A percentile compares a stretch with the other conserved stretches of the same genome.
phyloP scores from a whole-genome alignment of 2,329 filamentous ascomycete genomes.

The Colletotrichum gigasporum region DNA sequence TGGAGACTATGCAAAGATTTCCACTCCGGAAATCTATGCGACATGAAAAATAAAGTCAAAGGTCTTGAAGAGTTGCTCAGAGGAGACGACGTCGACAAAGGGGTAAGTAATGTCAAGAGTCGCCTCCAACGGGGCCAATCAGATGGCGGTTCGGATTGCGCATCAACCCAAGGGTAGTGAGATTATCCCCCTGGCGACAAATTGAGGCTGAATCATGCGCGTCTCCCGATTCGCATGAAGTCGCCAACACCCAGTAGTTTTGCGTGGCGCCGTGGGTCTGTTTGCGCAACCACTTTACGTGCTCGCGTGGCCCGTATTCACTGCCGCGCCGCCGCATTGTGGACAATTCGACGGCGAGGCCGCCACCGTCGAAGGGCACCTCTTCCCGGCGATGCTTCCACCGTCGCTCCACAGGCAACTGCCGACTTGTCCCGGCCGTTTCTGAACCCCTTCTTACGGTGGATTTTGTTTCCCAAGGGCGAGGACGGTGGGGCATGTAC shows the following conservation, averaged over 20 bases:
- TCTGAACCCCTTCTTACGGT: background rate
- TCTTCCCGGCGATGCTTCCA: background rate
- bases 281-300: too few species aligned
- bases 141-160: background rate
- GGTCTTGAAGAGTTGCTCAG: background rate
- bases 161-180: background rate
- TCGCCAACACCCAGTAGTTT: background rate
- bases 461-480: background rate
- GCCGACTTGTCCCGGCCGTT: background rate
- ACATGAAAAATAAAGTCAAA: background rate
- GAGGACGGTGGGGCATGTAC: background rate
- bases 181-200: background rate
- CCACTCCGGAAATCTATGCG: too few species aligned
- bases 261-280: background rate
- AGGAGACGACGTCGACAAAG: background rate
- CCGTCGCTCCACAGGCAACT: background rate
- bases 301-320: too few species aligned
- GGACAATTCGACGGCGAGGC: background rate
- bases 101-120: background rate
- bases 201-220: constrained; percentile 8
- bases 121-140: background rate
- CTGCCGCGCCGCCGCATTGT: background rate
- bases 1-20: too few species aligned
- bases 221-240: background rate
- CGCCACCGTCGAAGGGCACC: background rate